Evolutionary conservation across 352 stramenopile species (phyloP).

Genomic region (Thalassiosira livingstoniorum): DNA sequence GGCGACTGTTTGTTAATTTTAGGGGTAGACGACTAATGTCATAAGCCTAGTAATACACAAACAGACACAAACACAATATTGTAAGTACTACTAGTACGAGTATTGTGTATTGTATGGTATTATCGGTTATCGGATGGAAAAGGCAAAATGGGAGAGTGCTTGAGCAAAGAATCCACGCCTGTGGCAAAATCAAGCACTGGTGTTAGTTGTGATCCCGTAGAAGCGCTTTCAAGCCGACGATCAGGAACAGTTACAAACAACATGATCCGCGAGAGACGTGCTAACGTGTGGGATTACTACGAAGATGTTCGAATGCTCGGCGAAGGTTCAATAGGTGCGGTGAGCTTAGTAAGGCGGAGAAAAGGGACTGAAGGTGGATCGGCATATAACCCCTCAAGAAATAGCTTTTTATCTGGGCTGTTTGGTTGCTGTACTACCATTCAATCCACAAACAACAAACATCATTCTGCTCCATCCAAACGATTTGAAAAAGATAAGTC

Average conservation of each 20-base stretch:
- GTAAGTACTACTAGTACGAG: no score
- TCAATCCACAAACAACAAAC: constrained; percentile 1
- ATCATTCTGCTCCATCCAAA: no score
- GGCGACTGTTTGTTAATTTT: no score
- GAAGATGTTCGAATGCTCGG: constrained; percentile 69
- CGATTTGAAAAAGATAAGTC: constrained; percentile 3
- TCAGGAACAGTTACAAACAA: constrained; percentile 36
- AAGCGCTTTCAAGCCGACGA: no score
- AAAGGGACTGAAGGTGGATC: constrained; percentile 67
- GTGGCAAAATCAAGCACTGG: background rate
- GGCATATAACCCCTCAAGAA: constrained; percentile 57
- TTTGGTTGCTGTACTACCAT: constrained; percentile 50
- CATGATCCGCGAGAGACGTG: constrained; percentile 49
- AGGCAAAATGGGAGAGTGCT: background rate
- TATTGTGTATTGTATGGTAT: no score
- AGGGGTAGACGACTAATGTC: no score
- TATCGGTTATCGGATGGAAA: no score
- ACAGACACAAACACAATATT: no score
- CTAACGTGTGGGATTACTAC: constrained; percentile 66
- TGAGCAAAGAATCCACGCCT: background rate
- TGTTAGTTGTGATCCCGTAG: no score
- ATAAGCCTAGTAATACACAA: no score
- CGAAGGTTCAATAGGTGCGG: constrained; percentile 76
- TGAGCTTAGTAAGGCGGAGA: constrained; percentile 68
- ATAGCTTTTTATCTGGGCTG: constrained; percentile 13